Evolutionary conservation across 768 basidiomycete species (phyloP).

Genomic region (Psilocybe cyanescens): DNA sequence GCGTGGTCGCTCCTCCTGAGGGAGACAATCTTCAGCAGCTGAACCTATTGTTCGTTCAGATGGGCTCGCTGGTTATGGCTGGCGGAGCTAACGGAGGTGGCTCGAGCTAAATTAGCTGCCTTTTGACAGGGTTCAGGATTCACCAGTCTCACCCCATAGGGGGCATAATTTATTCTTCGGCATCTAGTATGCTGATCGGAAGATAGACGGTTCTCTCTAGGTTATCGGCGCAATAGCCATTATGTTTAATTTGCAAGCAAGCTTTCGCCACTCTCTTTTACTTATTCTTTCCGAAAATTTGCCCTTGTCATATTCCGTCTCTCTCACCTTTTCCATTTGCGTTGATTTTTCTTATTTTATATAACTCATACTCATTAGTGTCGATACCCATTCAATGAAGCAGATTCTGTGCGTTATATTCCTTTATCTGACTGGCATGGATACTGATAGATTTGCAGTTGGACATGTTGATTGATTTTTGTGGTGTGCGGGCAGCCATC

Average conservation of each 20-base stretch:
- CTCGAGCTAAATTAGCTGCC: neutral
- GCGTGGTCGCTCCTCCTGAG: neutral
- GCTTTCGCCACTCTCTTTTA: neutral
- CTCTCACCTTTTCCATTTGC: neutral
- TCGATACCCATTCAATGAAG: neutral
- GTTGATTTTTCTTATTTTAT: neutral
- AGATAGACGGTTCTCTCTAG: neutral
- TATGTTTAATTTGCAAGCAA: neutral
- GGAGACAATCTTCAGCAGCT: conserved; percentile 19
- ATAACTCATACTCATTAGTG: neutral
- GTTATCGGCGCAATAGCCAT: neutral
- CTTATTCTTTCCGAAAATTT: conserved; percentile 8
- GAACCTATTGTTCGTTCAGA: conserved; percentile 19
- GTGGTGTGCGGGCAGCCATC: no score
- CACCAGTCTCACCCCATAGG: neutral
- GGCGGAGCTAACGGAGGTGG: conserved; percentile 10
- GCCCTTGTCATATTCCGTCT: neutral
- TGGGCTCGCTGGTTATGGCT: conserved; percentile 19
- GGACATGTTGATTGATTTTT: no score
- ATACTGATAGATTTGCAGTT: neutral
- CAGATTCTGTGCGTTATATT: neutral
- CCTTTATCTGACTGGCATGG: neutral
- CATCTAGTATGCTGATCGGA: neutral
- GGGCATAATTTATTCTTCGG: neutral
- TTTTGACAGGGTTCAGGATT: neutral